Conservation (phyloP, 2,329 filamentous ascomycete species). For the Nannizziopsis arthrosporioides region DNA sequence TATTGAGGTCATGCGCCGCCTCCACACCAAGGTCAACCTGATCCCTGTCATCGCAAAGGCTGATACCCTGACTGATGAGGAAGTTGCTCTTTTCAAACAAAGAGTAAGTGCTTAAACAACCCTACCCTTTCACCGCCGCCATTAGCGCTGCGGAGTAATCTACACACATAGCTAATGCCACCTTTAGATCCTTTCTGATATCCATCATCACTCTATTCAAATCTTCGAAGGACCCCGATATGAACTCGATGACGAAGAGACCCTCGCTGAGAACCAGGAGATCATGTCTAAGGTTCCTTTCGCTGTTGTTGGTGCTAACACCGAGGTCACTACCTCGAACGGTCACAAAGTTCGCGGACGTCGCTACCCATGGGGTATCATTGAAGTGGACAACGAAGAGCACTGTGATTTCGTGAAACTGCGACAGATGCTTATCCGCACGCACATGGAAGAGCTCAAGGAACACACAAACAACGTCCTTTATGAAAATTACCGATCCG, state of each 20-base stretch:
- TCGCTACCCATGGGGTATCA: constrained; percentile 94
- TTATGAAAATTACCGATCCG: constrained; percentile 99
- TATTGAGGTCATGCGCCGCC: constrained; percentile 97
- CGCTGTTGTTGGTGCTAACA: constrained; percentile 91
- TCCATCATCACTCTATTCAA: constrained; percentile 92
- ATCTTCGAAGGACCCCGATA: constrained; percentile 98
- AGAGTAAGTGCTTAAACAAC: constrained; percentile 53
- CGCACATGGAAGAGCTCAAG: constrained; percentile 99
- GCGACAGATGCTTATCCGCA: constrained; percentile 98
- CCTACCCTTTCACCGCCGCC: no score
- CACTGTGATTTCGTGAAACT: constrained; percentile 99
- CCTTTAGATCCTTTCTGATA: constrained; percentile 80
- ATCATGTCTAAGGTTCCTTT: constrained; percentile 99
- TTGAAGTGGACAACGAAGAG: constrained; percentile 99
- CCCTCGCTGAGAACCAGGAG: constrained; percentile 98
- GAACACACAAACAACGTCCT: constrained; percentile 98
- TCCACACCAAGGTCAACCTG: constrained; percentile 99
- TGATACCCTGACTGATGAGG: constrained; percentile 93
- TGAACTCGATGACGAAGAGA: constrained; percentile 98
- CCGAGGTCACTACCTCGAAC: constrained; percentile 81
- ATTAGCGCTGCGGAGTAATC: no score
- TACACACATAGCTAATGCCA: constrained; percentile 20
- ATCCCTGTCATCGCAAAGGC: constrained; percentile 99
- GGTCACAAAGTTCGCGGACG: constrained; percentile 93
- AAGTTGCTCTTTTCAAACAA: constrained; percentile 87